Evolutionary conservation across 345 rosid species (phyloP), one percentile per base, ranked within the genome.

Genomic region (Bruguiera sexangula): DNA sequence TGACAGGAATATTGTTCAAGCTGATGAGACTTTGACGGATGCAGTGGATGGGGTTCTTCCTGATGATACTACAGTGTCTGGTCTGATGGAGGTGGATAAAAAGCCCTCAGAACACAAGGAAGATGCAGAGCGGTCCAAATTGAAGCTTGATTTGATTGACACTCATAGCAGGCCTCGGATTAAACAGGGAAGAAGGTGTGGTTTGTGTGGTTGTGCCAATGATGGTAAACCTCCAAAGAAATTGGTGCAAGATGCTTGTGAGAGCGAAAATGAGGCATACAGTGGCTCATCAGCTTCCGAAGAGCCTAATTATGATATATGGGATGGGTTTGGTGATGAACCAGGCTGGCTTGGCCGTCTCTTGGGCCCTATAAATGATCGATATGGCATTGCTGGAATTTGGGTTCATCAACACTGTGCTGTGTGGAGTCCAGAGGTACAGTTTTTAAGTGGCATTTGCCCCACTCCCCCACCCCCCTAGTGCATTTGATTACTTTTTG

Each of bases 331-430:
- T 76, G 93, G 92, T 59, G 91, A 95, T 69, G 97, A 87, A 69
- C 85, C 97, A 65, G 93, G 89, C 43, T 94, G 98, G 98, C 95
- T 94, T 75, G 98, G 97, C 69, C 93, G 87, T 67, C 86, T 91
- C 21, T 80, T 94, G 83, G 98, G 98, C 64, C 97, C 98, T 64
- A 78, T 91, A 77, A 91, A 91, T 67, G 98, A 94, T 73, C 96
- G 96, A 16, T 81, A 89, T 82, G 98, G 98, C 68, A 91, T 94
- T 80, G 93, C 98, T 80, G 87, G 97, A 80, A 94, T 88, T 52
- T 94, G 98, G 98, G 98, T 91, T 84, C 98, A 91, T 83, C 98
- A 89, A 82, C 83, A 88, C 55, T 94, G 98, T 73, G 97, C 98
- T 21, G 97, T 94, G 36, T 94, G 97, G 97, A 94, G 98, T 86